Evolutionary conservation across 176 grass and related monocot species (phyloP), one percentile per base, ranked within the genome.

Genomic region (Aegilops bicornis): DNA sequence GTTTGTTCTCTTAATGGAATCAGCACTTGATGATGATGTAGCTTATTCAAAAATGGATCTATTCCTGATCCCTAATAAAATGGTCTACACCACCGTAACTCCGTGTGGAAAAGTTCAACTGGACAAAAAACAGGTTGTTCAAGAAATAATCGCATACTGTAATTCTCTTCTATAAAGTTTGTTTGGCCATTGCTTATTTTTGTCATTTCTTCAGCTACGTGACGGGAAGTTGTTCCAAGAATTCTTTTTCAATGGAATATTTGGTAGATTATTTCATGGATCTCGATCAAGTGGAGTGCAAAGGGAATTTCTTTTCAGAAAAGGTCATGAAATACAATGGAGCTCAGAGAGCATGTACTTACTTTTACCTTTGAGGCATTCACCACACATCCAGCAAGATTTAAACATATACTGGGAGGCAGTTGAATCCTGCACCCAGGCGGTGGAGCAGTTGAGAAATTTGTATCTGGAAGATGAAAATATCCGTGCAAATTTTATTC

Each of bases 161-260:
- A 24, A 61, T 77, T 48, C 81, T 69, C 68, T 86, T 78, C 13
- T n/a, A 19, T 79, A 64, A 81, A 86, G 24, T 83, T 69, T 66
- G 64, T 31, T 30, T 86, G 42, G 22, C 79, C 76, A 10, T 68
- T 47, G 10, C 74, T 85, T 78, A 81, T 87, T 65, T 59, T 85
- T 4, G 47, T 48, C 65, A 16, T 90, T 91, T 64, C 73, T 80
- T 84, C 86, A 98, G 96, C 75, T 98, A 58, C 56, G 70, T 63
- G 85, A 98, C 65, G 96, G 89, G 72, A 98, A 95, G 65, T 78
- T 86, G 78, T 98, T 98, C 68, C 93, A 98, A 66, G 90, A 95
- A 85, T 88, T 98, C 73, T 95, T 98, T 82, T 98, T 98, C 80
- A 98, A 98, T 76, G 91, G 93, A 67, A 92, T 95, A 89, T 98